Evolutionary conservation across 768 basidiomycete species (phyloP).

Genomic region (Trametes elegans): DNA sequence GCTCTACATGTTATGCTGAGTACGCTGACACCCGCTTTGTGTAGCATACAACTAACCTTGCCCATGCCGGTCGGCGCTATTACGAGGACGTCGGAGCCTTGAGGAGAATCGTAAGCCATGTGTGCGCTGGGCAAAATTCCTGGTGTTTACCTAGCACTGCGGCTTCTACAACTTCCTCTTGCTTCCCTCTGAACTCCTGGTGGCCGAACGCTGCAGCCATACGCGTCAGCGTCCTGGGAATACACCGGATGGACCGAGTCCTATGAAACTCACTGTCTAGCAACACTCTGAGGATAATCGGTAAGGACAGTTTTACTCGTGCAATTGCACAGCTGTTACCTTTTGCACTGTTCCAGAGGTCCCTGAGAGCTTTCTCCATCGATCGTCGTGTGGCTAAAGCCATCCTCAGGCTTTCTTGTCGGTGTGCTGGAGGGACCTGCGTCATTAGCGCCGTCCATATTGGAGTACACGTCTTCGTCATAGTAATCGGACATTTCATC

Average conservation of each 20-base stretch:
- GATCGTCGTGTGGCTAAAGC: neutral
- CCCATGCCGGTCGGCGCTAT: constrained; percentile 90
- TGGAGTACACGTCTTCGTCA: neutral
- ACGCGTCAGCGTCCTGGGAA: neutral
- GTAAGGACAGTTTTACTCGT: no score
- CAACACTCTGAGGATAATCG: neutral
- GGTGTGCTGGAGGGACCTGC: neutral
- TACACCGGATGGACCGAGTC: neutral
- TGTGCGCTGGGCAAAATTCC: no score
- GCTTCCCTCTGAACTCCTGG: constrained; percentile 68
- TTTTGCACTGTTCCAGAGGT: neutral
- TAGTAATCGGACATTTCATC: neutral
- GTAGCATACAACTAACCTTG: constrained; percentile 54
- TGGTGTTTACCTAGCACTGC: constrained; percentile 63
- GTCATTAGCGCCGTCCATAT: no score
- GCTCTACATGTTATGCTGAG: constrained; percentile 44
- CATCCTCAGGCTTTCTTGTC: neutral
- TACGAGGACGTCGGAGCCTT: constrained; percentile 73
- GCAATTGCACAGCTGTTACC: neutral
- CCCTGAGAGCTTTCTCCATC: neutral
- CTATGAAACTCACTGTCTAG: neutral
- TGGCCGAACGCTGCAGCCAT: constrained; percentile 71
- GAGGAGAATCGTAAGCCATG: neutral
- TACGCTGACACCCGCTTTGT: neutral
- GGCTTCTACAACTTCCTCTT: constrained; percentile 71